Conservation (phyloP, 208 protist species). For the Trypanosoma rangeli region DNA sequence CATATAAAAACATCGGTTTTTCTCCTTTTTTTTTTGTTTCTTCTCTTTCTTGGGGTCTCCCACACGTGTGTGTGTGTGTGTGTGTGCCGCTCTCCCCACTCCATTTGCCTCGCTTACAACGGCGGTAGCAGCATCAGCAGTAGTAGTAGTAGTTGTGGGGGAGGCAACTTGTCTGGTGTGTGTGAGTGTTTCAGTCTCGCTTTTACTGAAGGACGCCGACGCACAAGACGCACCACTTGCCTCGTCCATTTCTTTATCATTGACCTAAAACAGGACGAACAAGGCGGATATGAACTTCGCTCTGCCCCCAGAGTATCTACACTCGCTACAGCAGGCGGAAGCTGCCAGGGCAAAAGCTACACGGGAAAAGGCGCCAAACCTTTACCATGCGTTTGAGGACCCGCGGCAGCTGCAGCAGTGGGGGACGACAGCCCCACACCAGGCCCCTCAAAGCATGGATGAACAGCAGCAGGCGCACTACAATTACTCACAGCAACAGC, state of each 20-base stretch:
- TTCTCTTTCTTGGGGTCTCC: constrained; percentile 4
- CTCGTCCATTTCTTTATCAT: not conserved
- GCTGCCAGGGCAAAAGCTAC: not conserved
- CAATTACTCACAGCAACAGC: constrained; percentile 14
- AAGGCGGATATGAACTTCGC: constrained; percentile 33
- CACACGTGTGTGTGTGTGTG: not conserved
- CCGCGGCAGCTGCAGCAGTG: constrained; percentile 31
- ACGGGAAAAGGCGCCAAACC: constrained; percentile 26
- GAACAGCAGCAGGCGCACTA: constrained; percentile 22
- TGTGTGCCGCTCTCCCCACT: not conserved
- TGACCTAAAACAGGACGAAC: not conserved
- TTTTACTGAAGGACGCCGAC: not conserved
- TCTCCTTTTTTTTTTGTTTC: constrained; percentile 22
- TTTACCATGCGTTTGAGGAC: constrained; percentile 63
- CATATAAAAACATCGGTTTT: not conserved
- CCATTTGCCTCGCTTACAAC: too few relatives aligned
- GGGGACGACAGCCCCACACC: not conserved
- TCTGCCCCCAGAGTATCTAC: constrained; percentile 27
- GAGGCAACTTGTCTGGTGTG: not conserved
- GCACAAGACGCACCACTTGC: too few relatives aligned
- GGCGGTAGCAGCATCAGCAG: not conserved
- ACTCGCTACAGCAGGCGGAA: not conserved
- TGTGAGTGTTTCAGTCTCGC: not conserved
- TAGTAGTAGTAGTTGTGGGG: not conserved
- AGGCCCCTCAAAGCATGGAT: constrained; percentile 2